Evolutionary conservation across 495 filamentous ascomycete species (phyloP).

Genomic region (Neurospora intermedia): DNA sequence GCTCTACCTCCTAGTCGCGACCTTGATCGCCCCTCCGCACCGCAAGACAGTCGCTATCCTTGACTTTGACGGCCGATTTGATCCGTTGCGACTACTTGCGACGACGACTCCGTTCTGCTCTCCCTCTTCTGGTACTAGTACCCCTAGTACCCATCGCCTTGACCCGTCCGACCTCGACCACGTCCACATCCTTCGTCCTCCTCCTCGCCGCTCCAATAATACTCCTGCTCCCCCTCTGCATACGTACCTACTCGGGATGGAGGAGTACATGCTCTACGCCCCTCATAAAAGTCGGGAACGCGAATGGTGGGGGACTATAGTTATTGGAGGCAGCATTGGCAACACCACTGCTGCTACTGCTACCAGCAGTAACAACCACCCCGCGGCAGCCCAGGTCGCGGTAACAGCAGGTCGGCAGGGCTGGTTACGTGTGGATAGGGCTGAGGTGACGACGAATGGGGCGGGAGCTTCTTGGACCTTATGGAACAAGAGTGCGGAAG

Average conservation of each 20-base stretch:
- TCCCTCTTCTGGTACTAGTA: background rate
- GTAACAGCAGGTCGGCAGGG: slow-evolving; percentile 36
- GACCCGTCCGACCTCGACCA: slow-evolving; percentile 22
- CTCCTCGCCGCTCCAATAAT: slow-evolving; percentile 6
- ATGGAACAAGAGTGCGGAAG: slow-evolving; percentile 9
- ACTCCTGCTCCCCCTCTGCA: background rate
- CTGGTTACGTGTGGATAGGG: slow-evolving; percentile 37
- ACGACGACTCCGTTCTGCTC: background rate
- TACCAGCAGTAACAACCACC: background rate
- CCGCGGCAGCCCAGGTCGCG: slow-evolving; percentile 3
- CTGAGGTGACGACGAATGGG: slow-evolving; percentile 15
- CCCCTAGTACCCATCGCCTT: background rate
- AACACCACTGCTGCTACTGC: too few species aligned
- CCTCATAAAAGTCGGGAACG: slow-evolving; percentile 31
- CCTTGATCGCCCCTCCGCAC: slow-evolving; percentile 44
- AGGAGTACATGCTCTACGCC: slow-evolving; percentile 40
- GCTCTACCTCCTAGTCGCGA: slow-evolving; percentile 52
- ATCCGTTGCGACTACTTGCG: slow-evolving; percentile 42
- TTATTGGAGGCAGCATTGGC: slow-evolving; percentile 24
- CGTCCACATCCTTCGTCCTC: slow-evolving; percentile 31
- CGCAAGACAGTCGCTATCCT: slow-evolving; percentile 54
- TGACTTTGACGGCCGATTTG: slow-evolving; percentile 60
- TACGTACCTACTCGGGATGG: slow-evolving; percentile 21
- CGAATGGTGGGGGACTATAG: slow-evolving; percentile 40
- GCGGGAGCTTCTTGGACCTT: background rate